Base-by-base conservation (phyloP, 306 rosid species). In the Pyrus bretschneideri region DNA sequence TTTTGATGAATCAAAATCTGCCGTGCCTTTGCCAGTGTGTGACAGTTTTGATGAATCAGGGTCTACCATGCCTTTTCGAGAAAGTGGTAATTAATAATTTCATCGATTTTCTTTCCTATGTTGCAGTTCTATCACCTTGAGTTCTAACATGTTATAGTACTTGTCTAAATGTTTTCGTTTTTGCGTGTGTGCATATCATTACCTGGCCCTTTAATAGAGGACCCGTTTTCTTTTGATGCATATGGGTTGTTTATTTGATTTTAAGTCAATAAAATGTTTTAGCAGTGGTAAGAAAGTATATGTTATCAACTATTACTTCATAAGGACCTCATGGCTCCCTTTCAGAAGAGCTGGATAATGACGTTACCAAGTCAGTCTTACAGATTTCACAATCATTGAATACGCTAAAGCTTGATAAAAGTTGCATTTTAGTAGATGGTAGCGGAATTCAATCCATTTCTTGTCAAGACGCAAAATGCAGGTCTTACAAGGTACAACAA, bases 381-480 rank as follows among this genome's bases (percentile, higher is more conserved):
- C 68, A 58, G 25, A 22, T 17, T 22, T 38, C 42, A 22, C 55
- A 30, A 58, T 23, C 76, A 58, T 23, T 40, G 54, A 12, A 40
- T 14, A 72, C 22, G 49, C 30, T 58, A 66, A 44, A 72, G 55
- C 68, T 72, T 72, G 76, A 27, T 11, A 67, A 72, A 72, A 59
- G 76, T 59, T 72, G 57, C 76, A 22, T 72, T 58, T 0, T 23
- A 35, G 55, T 57, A 38, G 55, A 38, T 8, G 10, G 17, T 58
- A 38, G 23, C 17, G 54, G 4, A 58, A 11, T 72, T 38, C 52
- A 72, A 58, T 72, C 54, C 76, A 58, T 46, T 38, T 38, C 35
- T 72, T 27, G 25, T 23, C 55, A 72, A 72, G 76, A 46, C 4
- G 25, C 19, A 22, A 40, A 38, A 23, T 6, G 18, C 67, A 35